These are phyloP conservation scores for Hypoxylon perforatum DNA, from an alignment of 495 filamentous ascomycete genomes.

Conservation along the genomic window DNA sequence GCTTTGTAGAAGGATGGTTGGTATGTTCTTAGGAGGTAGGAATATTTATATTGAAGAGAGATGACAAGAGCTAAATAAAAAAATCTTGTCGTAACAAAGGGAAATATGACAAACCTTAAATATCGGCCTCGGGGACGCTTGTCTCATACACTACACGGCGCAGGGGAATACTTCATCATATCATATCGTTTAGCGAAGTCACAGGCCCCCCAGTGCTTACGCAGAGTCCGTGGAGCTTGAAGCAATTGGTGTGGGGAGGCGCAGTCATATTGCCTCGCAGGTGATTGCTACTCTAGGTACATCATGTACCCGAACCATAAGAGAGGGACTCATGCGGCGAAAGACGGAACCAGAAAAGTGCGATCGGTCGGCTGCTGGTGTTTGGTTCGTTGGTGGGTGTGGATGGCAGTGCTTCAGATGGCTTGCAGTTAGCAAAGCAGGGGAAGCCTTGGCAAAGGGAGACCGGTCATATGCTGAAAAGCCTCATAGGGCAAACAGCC, in stretches of 20 bases:
- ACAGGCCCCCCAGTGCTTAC: conserved; percentile 22
- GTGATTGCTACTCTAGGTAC: conserved; percentile 8
- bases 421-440: conserved; percentile 1
- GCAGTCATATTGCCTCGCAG: conserved; percentile 28
- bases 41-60: background rate
- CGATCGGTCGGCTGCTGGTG: background rate
- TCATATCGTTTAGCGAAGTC: background rate
- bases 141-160: background rate
- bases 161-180: no score
- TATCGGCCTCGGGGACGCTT: conserved; percentile 2
- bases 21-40: background rate
- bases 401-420: background rate
- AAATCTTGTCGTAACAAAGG: background rate
- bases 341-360: background rate
- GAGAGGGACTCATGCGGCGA: background rate
- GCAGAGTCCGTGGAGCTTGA: conserved; percentile 3
- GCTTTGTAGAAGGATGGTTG: background rate
- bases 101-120: conserved; percentile 4
- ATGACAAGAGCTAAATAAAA: background rate
- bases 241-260: conserved; percentile 10
- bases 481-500: background rate
- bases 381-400: background rate
- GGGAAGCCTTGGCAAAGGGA: background rate
- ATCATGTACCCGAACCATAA: background rate
- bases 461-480: background rate